Conservation (phyloP, 148 eudicot genomes). For the Talinum fruticosum region DNA sequence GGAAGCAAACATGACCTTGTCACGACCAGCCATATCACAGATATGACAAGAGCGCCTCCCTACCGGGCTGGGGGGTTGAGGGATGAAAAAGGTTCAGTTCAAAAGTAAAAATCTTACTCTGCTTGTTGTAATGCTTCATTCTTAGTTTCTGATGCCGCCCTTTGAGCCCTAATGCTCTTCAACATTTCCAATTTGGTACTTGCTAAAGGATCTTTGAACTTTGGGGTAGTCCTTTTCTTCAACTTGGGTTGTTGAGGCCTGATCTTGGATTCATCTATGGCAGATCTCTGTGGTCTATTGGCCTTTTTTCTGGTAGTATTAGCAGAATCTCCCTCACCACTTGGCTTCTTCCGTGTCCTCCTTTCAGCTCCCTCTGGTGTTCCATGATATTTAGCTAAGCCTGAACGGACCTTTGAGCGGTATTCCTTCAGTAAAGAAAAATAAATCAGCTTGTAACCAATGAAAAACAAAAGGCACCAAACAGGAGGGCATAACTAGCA, state of each 20-base stretch:
- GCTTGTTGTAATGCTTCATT: slow-evolving; percentile 70
- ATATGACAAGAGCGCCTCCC: too few species aligned
- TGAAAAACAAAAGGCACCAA: not conserved
- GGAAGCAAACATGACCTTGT: not conserved
- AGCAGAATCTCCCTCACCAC: slow-evolving; percentile 34
- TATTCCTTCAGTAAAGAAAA: slow-evolving; percentile 45
- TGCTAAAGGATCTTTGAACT: slow-evolving; percentile 80
- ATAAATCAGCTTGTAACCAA: not conserved
- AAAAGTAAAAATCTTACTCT: slow-evolving; percentile 48
- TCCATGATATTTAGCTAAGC: slow-evolving; percentile 66
- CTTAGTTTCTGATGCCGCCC: slow-evolving; percentile 53
- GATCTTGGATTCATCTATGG: slow-evolving; percentile 20
- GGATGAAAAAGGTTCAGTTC: not conserved
- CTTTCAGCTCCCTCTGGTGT: slow-evolving; percentile 50
- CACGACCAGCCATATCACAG: not conserved
- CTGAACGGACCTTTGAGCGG: slow-evolving; percentile 59
- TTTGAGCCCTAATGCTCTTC: slow-evolving; percentile 77
- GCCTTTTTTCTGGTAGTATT: slow-evolving; percentile 41
- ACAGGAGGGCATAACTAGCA: not conserved
- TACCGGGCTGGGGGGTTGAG: not conserved
- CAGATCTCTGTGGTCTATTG: slow-evolving; percentile 12
- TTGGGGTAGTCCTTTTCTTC: slow-evolving; percentile 43
- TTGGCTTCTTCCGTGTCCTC: slow-evolving; percentile 46
- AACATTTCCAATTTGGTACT: slow-evolving; percentile 83
- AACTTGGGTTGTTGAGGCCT: slow-evolving; percentile 30